Percentiles rank a stretch among this genome's conserved stretches.
phyloP scores from a whole-genome alignment of 163 green algal species.

The Trebouxia gelatinosa region DNA sequence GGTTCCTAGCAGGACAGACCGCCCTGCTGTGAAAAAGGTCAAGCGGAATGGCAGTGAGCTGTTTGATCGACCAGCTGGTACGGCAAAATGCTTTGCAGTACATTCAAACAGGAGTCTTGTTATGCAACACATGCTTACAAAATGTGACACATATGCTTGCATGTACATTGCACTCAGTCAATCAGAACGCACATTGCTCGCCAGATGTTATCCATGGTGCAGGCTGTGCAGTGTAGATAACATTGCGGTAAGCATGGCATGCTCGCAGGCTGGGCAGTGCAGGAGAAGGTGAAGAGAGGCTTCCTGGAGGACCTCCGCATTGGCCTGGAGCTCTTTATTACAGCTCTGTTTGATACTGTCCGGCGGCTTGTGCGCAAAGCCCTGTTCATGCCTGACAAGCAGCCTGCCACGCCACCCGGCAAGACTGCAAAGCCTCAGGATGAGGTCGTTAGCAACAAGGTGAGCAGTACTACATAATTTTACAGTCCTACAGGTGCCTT shows the following conservation, averaged over 20 bases:
- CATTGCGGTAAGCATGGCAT: neutral
- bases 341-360: conserved; percentile 43
- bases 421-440: conserved; percentile 6
- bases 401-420: too few species aligned
- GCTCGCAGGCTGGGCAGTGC: conserved; percentile 39
- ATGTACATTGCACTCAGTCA: neutral
- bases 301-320: conserved; percentile 62
- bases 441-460: too few species aligned
- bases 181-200: neutral
- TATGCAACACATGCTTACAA: neutral
- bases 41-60: conserved; percentile 50
- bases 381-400: conserved; percentile 45
- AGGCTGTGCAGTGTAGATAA: neutral
- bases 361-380: conserved; percentile 36
- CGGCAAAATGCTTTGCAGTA: neutral
- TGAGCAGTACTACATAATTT: too few species aligned
- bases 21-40: conserved; percentile 26
- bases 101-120: neutral
- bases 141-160: neutral
- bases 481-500: too few species aligned
- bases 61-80: conserved; percentile 47
- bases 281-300: conserved; percentile 43
- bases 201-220: neutral
- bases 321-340: conserved; percentile 50
- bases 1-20: neutral